These are phyloP conservation scores for Blepharisma japonicum DNA, from an alignment of 73 alveolate genomes.

Conservation along the genomic window DNA sequence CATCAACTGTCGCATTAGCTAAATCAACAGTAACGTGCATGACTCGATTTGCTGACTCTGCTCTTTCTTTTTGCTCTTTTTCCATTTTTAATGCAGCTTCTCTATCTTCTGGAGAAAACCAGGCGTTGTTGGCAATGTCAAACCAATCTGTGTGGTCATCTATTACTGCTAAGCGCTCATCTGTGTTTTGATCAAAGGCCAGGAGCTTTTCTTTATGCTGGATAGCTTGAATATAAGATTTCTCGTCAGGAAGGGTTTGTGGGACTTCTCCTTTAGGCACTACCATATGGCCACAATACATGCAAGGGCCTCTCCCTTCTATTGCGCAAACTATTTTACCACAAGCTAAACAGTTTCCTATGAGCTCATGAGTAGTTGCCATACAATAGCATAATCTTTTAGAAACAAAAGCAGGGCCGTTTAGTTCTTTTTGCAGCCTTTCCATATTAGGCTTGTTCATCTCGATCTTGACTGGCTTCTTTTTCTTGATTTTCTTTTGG, in stretches of 20 bases:
- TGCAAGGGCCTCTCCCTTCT: slow-evolving; percentile 90
- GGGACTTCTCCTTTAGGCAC: slow-evolving; percentile 49
- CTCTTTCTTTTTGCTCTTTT: slow-evolving; percentile 54
- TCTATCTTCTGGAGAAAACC: slow-evolving; percentile 78
- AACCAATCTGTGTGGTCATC: slow-evolving; percentile 88
- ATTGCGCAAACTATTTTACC: slow-evolving; percentile 82
- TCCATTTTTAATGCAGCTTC: slow-evolving; percentile 67
- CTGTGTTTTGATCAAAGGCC: slow-evolving; percentile 64
- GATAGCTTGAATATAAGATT: slow-evolving; percentile 57
- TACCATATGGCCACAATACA: slow-evolving; percentile 77
- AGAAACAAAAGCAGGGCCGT: slow-evolving; percentile 39
- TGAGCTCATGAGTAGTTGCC: slow-evolving; percentile 73
- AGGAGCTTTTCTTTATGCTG: slow-evolving; percentile 68
- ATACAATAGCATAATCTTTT: slow-evolving; percentile 78
- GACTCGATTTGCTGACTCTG: neutral
- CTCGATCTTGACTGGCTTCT: slow-evolving; percentile 1
- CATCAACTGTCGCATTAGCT: neutral
- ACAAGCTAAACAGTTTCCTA: slow-evolving; percentile 81
- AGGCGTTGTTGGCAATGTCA: slow-evolving; percentile 79
- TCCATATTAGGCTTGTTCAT: slow-evolving; percentile 1
- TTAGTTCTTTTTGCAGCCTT: slow-evolving; percentile 24
- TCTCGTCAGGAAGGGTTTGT: slow-evolving; percentile 37
- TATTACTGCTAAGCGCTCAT: slow-evolving; percentile 58
- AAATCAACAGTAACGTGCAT: neutral
- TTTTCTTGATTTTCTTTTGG: neutral